Evolutionary conservation across 176 grass and related monocot genomes (phyloP).

Genomic region (Oryza meyeriana): DNA sequence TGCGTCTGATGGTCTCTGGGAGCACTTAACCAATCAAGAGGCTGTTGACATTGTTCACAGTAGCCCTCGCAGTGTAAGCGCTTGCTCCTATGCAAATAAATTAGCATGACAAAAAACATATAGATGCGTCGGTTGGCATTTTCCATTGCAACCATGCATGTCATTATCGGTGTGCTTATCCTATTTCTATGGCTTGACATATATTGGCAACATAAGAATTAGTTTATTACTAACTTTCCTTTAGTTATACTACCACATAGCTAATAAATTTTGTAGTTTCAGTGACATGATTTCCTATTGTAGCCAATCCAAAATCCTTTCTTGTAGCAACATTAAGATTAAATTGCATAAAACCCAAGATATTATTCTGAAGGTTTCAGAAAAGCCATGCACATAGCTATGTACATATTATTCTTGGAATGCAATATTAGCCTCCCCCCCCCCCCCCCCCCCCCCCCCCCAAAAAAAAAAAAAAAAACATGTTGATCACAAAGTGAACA

Average conservation of each 20-base stretch:
- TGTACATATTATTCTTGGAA: not conserved
- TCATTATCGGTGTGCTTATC: not conserved
- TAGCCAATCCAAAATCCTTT: not conserved
- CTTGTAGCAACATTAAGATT: not conserved
- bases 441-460: no score
- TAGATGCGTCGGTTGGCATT: not conserved
- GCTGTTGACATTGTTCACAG: constrained; percentile 90
- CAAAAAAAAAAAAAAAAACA: no score
- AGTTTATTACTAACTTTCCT: not conserved
- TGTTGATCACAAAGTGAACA: no score
- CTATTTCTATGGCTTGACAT: not conserved
- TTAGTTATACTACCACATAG: not conserved
- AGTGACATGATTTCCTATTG: not conserved
- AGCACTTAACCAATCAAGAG: constrained; percentile 89
- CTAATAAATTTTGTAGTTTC: not conserved
- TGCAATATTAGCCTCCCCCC: not conserved
- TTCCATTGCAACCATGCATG: not conserved
- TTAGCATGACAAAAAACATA: not conserved
- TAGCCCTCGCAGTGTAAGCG: constrained; percentile 58
- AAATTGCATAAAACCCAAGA: not conserved
- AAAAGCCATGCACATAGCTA: not conserved
- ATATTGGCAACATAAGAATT: not conserved
- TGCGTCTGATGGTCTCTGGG: constrained; percentile 97
- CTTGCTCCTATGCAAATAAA: not conserved
- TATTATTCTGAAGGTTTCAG: not conserved